Evolutionary conservation across 306 rosid species (phyloP).

Genomic region (Senna siamea): DNA sequence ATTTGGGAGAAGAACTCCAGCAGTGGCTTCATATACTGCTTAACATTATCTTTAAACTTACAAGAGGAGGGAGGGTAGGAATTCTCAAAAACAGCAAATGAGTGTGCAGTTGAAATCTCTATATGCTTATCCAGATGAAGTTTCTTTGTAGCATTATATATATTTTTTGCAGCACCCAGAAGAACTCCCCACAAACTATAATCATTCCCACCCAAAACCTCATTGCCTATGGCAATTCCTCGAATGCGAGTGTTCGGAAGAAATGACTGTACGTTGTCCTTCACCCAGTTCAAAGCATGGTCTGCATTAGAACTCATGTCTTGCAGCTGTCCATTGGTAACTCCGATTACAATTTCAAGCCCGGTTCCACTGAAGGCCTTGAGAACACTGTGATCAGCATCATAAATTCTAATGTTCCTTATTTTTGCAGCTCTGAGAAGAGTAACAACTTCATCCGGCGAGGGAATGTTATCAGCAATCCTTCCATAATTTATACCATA

Average conservation of each 20-base stretch:
- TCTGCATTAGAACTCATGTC: slow-evolving; percentile 77
- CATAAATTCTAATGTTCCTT: slow-evolving; percentile 81
- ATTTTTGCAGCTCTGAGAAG: slow-evolving; percentile 90
- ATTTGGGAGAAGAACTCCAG: slow-evolving; percentile 78
- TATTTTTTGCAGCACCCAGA: slow-evolving; percentile 78
- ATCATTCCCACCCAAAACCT: slow-evolving; percentile 78
- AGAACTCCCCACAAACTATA: slow-evolving; percentile 57
- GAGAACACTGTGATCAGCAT: slow-evolving; percentile 87
- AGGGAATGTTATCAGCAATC: slow-evolving; percentile 84
- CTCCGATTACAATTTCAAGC: slow-evolving; percentile 85
- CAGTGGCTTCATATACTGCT: slow-evolving; percentile 86
- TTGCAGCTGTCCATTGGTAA: slow-evolving; percentile 66
- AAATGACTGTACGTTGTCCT: slow-evolving; percentile 82
- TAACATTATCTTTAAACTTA: slow-evolving; percentile 62
- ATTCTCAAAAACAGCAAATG: slow-evolving; percentile 71
- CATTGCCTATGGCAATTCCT: slow-evolving; percentile 92
- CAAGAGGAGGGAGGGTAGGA: slow-evolving; percentile 96
- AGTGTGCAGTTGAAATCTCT: slow-evolving; percentile 79
- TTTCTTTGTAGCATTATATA: slow-evolving; percentile 66
- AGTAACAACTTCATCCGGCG: slow-evolving; percentile 85
- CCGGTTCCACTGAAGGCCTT: slow-evolving; percentile 87
- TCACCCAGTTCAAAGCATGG: slow-evolving; percentile 87
- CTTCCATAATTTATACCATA: slow-evolving; percentile 95
- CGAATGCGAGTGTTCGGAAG: slow-evolving; percentile 72
- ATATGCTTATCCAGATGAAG: slow-evolving; percentile 59